These are phyloP conservation scores for Scenedesmus sp. DNA, from an alignment of 163 green algal genomes.

Conservation along the genomic window DNA sequence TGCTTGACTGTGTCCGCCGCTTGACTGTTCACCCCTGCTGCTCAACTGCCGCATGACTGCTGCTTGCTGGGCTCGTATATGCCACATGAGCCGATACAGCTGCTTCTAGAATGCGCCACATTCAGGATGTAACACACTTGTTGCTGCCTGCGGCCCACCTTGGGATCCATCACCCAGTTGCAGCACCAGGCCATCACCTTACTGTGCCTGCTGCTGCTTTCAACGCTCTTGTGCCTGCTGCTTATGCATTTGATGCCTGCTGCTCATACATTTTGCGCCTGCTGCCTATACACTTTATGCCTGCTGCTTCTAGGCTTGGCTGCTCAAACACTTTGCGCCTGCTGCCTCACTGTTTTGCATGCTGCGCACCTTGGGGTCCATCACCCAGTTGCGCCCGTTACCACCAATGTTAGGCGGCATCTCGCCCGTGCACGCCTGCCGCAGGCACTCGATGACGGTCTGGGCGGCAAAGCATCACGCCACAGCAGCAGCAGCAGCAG, in stretches of 20 bases:
- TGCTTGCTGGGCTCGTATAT: too few relatives aligned
- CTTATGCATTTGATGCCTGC: background rate
- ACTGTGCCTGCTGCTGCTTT: background rate
- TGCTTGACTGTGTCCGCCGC: too few relatives aligned
- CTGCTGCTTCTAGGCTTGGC: too few relatives aligned
- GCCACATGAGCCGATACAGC: too few relatives aligned
- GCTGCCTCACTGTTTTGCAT: too few relatives aligned
- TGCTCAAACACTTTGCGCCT: too few relatives aligned
- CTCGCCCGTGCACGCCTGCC: conserved; percentile 94
- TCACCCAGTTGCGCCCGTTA: conserved; percentile 82
- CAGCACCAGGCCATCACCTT: background rate
- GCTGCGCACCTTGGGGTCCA: conserved; percentile 34
- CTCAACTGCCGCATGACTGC: too few relatives aligned
- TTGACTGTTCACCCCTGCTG: too few relatives aligned
- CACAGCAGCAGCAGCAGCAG: background rate
- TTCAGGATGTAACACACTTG: background rate
- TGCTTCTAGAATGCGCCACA: too few relatives aligned
- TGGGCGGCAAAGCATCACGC: conserved; percentile 57
- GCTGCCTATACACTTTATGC: background rate
- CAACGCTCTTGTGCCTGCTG: background rate
- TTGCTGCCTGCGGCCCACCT: background rate
- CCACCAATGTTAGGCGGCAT: conserved; percentile 91
- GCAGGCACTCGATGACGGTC: conserved; percentile 99
- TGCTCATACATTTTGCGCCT: too few relatives aligned
- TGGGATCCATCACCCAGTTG: conserved; percentile 81